These are phyloP conservation scores for Leonotis leonurus DNA, from an alignment of 257 asterid genomes.

Conservation along the genomic window DNA sequence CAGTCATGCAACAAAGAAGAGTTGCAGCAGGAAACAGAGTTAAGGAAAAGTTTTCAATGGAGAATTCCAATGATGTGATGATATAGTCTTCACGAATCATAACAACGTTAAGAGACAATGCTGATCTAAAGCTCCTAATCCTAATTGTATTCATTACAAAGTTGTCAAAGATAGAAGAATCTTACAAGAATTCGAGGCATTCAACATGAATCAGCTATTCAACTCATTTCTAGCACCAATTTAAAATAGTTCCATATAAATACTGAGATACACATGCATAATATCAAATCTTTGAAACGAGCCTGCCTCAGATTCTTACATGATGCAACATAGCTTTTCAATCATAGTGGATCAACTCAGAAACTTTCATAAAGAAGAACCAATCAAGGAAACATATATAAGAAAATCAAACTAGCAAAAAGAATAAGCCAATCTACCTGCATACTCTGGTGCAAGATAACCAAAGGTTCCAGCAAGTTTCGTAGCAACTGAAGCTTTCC, in stretches of 20 bases:
- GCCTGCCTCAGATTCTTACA: neutral
- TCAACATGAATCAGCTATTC: no score
- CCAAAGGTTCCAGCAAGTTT: conserved; percentile 85
- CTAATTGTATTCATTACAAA: no score
- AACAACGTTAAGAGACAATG: no score
- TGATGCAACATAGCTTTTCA: neutral
- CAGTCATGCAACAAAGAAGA: neutral
- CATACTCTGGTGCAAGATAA: conserved; percentile 90
- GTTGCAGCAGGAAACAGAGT: no score
- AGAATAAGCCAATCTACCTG: conserved; percentile 25
- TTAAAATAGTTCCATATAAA: neutral
- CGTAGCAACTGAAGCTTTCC: conserved; percentile 71
- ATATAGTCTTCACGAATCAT: no score
- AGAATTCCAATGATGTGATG: no score
- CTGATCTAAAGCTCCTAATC: no score
- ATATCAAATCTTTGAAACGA: neutral
- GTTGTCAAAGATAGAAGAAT: no score
- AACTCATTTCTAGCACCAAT: neutral
- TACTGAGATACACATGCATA: no score
- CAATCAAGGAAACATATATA: neutral
- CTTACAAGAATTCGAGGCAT: no score
- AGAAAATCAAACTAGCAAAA: neutral
- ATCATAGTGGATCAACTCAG: neutral
- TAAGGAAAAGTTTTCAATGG: no score
- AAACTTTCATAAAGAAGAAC: neutral